Percentiles rank a stretch among this genome's conserved stretches.
Evolutionary conservation across 306 rosid species (phyloP).

Genomic region (Begonia masoniana): DNA sequence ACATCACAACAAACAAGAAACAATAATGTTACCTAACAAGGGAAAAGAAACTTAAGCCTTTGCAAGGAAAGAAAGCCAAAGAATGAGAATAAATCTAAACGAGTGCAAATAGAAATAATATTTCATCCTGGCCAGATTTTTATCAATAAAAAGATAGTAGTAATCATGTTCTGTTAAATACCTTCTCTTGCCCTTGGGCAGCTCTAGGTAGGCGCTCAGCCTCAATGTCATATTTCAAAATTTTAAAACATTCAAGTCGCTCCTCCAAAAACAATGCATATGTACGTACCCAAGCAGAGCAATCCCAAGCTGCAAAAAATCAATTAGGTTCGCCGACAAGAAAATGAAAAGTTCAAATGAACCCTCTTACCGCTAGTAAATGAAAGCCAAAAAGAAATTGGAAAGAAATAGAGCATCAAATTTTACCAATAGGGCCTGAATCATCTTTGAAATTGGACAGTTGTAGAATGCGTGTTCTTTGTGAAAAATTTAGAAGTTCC

Average conservation of each 20-base stretch:
- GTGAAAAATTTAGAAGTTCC: constrained; percentile 83
- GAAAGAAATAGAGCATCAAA: constrained; percentile 10
- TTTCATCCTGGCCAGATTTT: too few species aligned
- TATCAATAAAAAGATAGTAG: too few species aligned
- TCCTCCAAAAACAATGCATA: constrained; percentile 98
- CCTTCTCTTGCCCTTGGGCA: constrained; percentile 86
- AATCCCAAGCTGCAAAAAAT: constrained; percentile 78
- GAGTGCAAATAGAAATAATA: too few species aligned
- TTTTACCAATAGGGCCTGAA: constrained; percentile 86
- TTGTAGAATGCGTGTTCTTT: constrained; percentile 78
- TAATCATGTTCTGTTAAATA: constrained; percentile 5
- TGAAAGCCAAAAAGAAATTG: not conserved
- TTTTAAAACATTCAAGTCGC: constrained; percentile 88
- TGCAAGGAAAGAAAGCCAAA: not conserved
- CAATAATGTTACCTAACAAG: not conserved
- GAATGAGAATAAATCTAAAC: too few species aligned
- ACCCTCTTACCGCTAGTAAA: not conserved
- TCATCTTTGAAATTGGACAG: constrained; percentile 96
- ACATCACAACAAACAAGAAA: too few species aligned
- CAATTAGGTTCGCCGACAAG: not conserved
- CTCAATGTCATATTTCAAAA: constrained; percentile 91
- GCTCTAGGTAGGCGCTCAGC: constrained; percentile 93
- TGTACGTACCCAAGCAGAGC: constrained; percentile 99
- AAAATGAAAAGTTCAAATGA: not conserved
- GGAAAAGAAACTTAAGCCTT: not conserved